These are phyloP conservation scores for Cubamyces sp. DNA, from an alignment of 768 basidiomycete genomes.

Conservation along the genomic window DNA sequence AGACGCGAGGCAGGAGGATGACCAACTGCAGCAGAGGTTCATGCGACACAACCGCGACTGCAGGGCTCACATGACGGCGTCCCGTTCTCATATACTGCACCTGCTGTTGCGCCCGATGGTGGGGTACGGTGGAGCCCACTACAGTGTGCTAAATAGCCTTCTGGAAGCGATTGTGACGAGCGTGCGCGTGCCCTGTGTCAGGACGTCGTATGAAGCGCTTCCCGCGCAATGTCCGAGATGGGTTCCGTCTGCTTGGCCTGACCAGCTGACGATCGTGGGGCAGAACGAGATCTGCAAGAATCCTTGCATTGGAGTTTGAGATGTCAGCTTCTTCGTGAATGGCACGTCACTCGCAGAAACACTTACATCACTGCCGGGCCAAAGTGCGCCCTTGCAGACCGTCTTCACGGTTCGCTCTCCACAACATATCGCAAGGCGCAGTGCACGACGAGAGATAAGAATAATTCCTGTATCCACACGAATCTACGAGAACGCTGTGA, in stretches of 20 bases:
- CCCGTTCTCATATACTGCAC: background rate
- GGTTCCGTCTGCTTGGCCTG: background rate
- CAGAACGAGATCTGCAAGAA: background rate
- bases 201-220: background rate
- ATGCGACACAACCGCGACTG: background rate
- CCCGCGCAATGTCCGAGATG: constrained; percentile 2
- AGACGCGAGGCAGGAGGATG: constrained; percentile 2
- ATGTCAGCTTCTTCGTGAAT: background rate
- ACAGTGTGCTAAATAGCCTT: background rate
- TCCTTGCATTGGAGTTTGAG: too few species aligned
- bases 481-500: too few species aligned
- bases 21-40: background rate
- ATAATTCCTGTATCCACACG: too few species aligned
- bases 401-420: too few species aligned
- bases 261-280: background rate
- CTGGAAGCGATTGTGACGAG: background rate
- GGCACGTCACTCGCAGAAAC: background rate
- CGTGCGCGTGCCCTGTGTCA: too few species aligned
- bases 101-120: background rate
- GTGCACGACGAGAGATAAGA: too few species aligned
- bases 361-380: background rate
- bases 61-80: constrained; percentile 7
- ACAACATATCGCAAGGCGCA: too few species aligned
- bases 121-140: background rate
- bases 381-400: too few species aligned